phyloP scores from a whole-genome alignment of 2,329 filamentous ascomycete species.

The Aspergillus sp. region DNA sequence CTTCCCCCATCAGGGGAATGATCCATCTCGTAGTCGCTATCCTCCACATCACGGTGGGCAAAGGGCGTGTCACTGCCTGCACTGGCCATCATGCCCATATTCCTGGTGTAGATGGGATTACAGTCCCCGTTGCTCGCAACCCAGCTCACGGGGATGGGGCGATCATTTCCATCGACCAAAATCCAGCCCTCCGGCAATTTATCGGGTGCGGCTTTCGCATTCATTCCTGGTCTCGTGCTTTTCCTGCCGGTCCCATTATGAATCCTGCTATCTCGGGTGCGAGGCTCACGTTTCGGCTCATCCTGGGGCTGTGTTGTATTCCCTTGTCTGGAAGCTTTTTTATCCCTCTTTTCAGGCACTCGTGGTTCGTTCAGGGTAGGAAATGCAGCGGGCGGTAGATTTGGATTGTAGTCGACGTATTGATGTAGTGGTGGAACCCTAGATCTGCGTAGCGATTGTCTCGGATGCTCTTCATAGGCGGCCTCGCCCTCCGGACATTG shows the following conservation, averaged over 20 bases:
- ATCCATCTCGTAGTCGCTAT: constrained; percentile 12
- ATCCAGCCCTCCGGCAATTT: constrained; percentile 15
- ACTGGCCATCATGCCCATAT: constrained; percentile 18
- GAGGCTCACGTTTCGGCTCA: background rate
- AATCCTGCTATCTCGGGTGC: background rate
- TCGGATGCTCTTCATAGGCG: constrained; percentile 8
- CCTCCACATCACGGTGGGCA: constrained; percentile 8
- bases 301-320: background rate
- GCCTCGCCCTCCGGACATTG: constrained; percentile 22
- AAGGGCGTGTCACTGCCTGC: background rate
- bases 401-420: constrained; percentile 31
- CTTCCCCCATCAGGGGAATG: background rate
- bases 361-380: constrained; percentile 28
- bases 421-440: constrained; percentile 7
- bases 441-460: constrained; percentile 9
- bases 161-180: constrained; percentile 22
- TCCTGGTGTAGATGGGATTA: constrained; percentile 23
- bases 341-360: background rate
- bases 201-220: constrained; percentile 8
- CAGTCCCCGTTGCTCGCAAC: constrained; percentile 22
- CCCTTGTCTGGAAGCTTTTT: background rate
- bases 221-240: background rate
- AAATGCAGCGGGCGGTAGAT: constrained; percentile 36
- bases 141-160: constrained; percentile 12
- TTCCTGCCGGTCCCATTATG: background rate